Percentiles rank a stretch among this genome's conserved stretches.
phyloP scores from a whole-genome alignment of 2,329 filamentous ascomycete species.

The Aureobasidium melanogenum region DNA sequence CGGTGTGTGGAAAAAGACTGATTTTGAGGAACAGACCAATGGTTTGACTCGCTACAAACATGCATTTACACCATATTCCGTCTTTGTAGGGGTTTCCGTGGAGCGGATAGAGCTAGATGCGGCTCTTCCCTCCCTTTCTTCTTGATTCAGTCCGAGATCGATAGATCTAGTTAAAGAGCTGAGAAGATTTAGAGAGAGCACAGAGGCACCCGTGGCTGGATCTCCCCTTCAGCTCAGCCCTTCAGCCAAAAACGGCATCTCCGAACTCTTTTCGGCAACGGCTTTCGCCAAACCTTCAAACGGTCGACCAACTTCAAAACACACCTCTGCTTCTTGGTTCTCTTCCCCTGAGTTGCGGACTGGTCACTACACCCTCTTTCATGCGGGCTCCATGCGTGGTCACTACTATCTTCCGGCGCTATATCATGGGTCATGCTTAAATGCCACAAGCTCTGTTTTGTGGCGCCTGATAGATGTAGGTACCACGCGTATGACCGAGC shows the following conservation, averaged over 20 bases:
- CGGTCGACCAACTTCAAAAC: neutral
- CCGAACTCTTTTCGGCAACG: slow-evolving; percentile 2
- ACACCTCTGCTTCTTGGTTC: neutral
- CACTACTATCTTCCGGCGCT: neutral
- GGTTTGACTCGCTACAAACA: neutral
- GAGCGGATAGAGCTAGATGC: neutral
- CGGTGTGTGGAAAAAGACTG: neutral
- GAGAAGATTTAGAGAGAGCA: too few relatives aligned
- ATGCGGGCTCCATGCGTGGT: neutral
- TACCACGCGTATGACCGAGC: neutral
- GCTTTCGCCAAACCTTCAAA: neutral
- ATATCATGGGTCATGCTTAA: neutral
- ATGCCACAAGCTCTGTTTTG: neutral
- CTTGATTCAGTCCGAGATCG: neutral
- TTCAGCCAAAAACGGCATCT: slow-evolving; percentile 8
- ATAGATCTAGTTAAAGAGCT: neutral
- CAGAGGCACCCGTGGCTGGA: neutral
- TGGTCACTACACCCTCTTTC: neutral
- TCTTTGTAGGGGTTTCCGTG: neutral
- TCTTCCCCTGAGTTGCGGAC: neutral
- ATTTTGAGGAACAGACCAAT: neutral
- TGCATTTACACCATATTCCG: neutral
- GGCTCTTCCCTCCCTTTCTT: neutral
- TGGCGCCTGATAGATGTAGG: neutral
- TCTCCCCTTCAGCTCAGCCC: neutral